A percentile compares a stretch with the other conserved stretches of the same genome.
Evolutionary conservation across 345 rosid genomes (phyloP).

Genomic region (Populus simonii): DNA sequence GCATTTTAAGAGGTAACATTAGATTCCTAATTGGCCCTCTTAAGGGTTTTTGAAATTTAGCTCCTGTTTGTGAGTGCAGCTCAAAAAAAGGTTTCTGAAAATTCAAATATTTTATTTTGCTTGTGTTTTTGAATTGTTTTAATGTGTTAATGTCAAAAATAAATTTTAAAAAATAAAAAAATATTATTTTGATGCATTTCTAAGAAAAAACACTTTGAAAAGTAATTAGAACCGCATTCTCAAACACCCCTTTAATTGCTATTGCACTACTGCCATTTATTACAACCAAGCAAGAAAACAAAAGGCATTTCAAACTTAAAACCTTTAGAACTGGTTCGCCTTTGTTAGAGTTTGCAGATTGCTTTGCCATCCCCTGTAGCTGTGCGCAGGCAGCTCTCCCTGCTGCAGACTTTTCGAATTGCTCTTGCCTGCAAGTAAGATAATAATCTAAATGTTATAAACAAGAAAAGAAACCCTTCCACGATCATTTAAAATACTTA

Average conservation of each 20-base stretch:
- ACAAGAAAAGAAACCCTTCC: background rate
- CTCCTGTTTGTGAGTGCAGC: too few relatives aligned
- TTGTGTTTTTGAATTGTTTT: too few relatives aligned
- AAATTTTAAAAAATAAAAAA: too few relatives aligned
- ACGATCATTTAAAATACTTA: background rate
- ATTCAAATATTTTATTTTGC: too few relatives aligned
- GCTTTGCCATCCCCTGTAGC: slow-evolving; percentile 67
- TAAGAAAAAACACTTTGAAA: too few relatives aligned
- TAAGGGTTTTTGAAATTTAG: background rate
- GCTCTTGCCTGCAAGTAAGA: slow-evolving; percentile 60
- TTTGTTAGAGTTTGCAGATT: slow-evolving; percentile 57
- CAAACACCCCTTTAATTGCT: background rate
- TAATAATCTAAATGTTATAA: background rate
- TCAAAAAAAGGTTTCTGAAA: too few relatives aligned
- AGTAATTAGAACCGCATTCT: too few relatives aligned
- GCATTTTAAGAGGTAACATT: background rate
- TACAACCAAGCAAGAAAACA: background rate
- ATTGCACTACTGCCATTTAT: background rate
- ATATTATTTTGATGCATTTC: too few relatives aligned
- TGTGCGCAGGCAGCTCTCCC: slow-evolving; percentile 94
- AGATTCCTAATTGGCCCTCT: background rate
- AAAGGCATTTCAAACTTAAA: background rate
- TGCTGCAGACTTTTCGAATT: slow-evolving; percentile 81
- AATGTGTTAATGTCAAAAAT: too few relatives aligned
- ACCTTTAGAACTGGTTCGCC: slow-evolving; percentile 95